phyloP scores from a whole-genome alignment of 1,139 yeast genomes.

The Nakaseomyces glabratus region DNA sequence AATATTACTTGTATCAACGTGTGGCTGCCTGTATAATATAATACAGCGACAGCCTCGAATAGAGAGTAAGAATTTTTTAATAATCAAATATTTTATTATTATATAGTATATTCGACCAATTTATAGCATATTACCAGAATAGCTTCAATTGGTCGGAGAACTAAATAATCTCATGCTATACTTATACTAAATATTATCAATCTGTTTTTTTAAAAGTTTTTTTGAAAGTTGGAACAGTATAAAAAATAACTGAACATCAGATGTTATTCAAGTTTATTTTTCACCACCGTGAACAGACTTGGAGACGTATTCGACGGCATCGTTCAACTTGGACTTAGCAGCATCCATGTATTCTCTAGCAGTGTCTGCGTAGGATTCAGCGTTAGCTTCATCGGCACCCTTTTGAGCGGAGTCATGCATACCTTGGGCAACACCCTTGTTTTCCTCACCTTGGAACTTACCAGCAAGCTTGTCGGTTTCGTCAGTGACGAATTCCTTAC shows the following conservation, averaged over 20 bases:
- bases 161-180: too few relatives aligned
- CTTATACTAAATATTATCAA: too few relatives aligned
- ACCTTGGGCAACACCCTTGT: constrained; percentile 63
- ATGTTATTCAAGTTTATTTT: constrained; percentile 2
- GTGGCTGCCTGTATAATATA: too few relatives aligned
- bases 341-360: constrained; percentile 53
- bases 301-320: constrained; percentile 54
- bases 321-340: constrained; percentile 52
- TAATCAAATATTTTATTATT: too few relatives aligned
- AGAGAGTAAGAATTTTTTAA: too few relatives aligned
- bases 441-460: constrained; percentile 47
- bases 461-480: constrained; percentile 55
- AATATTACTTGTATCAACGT: too few relatives aligned
- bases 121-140: too few relatives aligned
- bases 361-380: constrained; percentile 42
- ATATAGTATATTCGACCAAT: too few relatives aligned
- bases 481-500: constrained; percentile 64
- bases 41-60: too few relatives aligned
- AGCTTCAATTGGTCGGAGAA: too few relatives aligned
- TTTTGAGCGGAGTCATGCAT: constrained; percentile 47
- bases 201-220: too few relatives aligned
- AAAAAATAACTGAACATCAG: constrained; percentile 1
- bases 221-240: not conserved
- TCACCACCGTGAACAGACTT: constrained; percentile 50
- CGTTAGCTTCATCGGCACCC: constrained; percentile 45